Base-by-base conservation (phyloP, 306 rosid genomes). In the Luffa aegyptiaca region DNA sequence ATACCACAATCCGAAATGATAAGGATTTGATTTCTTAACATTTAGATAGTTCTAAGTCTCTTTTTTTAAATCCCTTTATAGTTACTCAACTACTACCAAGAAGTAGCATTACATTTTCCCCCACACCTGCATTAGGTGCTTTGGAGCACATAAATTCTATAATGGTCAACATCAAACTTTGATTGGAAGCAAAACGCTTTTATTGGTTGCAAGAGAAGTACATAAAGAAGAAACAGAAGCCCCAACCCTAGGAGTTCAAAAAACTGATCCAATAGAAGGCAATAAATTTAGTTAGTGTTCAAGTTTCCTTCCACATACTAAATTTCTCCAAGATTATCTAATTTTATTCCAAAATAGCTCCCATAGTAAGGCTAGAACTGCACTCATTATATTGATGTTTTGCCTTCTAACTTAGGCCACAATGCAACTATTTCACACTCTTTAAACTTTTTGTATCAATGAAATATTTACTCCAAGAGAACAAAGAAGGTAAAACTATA, bases 1-100 rank as follows among this genome's bases (percentile, higher is more conserved):
- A 95, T 84, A 93, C 84, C 75, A 95, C 99, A 59, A 95, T 93
- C 85, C 97, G 97, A 56, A 93, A 97, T 0, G 99, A 95, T 52
- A 97, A 97, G 45, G n/a, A n/a, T n/a, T n/a, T n/a, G n/a, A n/a
- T n/a, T n/a, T n/a, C n/a, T n/a, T n/a, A n/a, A n/a, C n/a, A n/a
- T n/a, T n/a, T 1, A 57, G 35, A 57, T 57, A 57, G 12, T 57
- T 57, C 63, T 57, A 12, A 11, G 63, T 57, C 63, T 57, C 3
- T 20, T 57, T 20, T 57, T 57, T 35, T 57, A 20, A 57, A 57
- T 57, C 63, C 12, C 35, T 8, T 21, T 57, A n/a, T n/a, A n/a
- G n/a, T 16, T 16, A 57, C 33, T n/a, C 20, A 57, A 0, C 35
- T 0, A 57, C 63, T 2, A 57, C 63, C 35, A 57, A 35, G 63